Conservation (phyloP, 306 rosid species). For the Prunus padus region DNA sequence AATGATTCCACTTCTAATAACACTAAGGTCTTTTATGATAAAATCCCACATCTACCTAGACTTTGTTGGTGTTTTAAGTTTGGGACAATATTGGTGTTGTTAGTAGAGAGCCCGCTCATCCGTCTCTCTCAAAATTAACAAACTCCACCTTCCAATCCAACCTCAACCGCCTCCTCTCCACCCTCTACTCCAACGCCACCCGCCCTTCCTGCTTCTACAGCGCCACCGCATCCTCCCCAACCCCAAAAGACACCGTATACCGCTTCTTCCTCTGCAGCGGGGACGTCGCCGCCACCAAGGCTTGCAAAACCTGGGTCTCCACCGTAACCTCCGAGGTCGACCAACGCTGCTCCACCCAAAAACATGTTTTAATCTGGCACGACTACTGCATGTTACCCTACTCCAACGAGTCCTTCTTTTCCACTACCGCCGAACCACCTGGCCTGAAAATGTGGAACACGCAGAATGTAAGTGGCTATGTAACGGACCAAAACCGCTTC, state of each 20-base stretch:
- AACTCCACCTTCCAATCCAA: conserved; percentile 40
- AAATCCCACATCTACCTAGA: too few species aligned
- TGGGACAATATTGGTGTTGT: too few species aligned
- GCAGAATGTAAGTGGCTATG: neutral
- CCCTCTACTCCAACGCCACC: conserved; percentile 11
- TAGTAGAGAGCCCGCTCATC: too few species aligned
- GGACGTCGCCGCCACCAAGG: conserved; percentile 26
- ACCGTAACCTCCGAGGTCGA: conserved; percentile 25
- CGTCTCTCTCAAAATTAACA: too few species aligned
- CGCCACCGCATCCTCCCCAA: conserved; percentile 9
- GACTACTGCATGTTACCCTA: conserved; percentile 49
- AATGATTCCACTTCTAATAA: too few species aligned
- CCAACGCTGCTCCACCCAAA: conserved; percentile 31
- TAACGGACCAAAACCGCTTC: neutral
- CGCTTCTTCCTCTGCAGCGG: conserved; percentile 60
- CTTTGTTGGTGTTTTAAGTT: too few species aligned
- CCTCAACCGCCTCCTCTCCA: conserved; percentile 27
- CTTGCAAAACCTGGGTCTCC: conserved; percentile 42
- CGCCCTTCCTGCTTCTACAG: neutral
- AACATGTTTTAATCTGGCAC: conserved; percentile 50
- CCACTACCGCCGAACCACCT: neutral
- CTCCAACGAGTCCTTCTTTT: conserved; percentile 30
- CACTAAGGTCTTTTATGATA: too few species aligned
- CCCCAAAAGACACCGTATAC: conserved; percentile 18
- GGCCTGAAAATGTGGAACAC: neutral